phyloP scores from a whole-genome alignment of 2,329 filamentous ascomycete genomes.

The Fusarium sp. region DNA sequence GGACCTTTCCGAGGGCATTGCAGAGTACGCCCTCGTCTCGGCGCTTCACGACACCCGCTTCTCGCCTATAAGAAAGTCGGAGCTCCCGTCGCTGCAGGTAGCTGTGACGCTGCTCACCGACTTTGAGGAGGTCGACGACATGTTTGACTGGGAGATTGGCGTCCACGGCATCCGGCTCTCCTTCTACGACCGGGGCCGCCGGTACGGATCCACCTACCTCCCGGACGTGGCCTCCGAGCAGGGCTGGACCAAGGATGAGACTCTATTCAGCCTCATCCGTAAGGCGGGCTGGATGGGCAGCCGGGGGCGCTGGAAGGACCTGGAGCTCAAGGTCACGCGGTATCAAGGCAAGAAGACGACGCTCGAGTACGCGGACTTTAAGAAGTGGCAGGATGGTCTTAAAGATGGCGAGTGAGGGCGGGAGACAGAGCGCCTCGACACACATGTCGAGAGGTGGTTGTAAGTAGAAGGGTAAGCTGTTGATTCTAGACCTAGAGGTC shows the following conservation, averaged over 20 bases:
- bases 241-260: constrained; percentile 94
- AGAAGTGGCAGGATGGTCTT: constrained; percentile 80
- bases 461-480: constrained; percentile 37
- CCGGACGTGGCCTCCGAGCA: constrained; percentile 92
- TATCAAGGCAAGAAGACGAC: constrained; percentile 86
- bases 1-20: constrained; percentile 74
- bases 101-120: constrained; percentile 83
- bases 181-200: constrained; percentile 75
- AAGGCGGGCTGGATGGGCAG: constrained; percentile 93
- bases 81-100: constrained; percentile 67
- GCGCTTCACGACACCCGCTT: constrained; percentile 71
- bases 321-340: constrained; percentile 78
- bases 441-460: background rate
- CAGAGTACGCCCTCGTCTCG: constrained; percentile 83
- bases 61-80: constrained; percentile 59
- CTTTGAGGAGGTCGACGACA: constrained; percentile 76
- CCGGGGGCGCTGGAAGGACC: constrained; percentile 78
- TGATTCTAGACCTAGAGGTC: constrained; percentile 41
- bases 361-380: constrained; percentile 76
- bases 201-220: constrained; percentile 87
- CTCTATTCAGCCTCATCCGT: constrained; percentile 85
- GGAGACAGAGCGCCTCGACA: too few relatives aligned
- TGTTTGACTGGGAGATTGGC: constrained; percentile 87
- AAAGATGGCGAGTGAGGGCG: constrained; percentile 34
- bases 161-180: constrained; percentile 86